phyloP scores from a whole-genome alignment of 345 rosid species.

The Acer yangbiense region DNA sequence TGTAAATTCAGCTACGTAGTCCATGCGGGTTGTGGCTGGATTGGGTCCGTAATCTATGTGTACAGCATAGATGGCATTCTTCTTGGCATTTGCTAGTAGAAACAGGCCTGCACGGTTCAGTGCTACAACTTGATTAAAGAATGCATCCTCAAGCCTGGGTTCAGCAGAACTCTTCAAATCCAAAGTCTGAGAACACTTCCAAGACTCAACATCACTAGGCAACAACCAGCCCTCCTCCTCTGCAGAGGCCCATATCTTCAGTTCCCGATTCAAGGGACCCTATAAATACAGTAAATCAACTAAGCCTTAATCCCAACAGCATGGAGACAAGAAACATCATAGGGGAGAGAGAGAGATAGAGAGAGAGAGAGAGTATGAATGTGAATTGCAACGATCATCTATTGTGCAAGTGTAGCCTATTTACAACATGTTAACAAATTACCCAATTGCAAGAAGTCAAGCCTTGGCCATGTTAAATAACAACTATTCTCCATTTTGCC shows the following conservation, averaged over 20 bases:
- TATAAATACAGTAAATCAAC: slow-evolving; percentile 23
- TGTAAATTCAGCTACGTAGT: slow-evolving; percentile 73
- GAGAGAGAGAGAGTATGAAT: background rate
- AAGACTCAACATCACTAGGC: slow-evolving; percentile 59
- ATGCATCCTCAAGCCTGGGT: slow-evolving; percentile 52
- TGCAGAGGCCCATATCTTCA: slow-evolving; percentile 64
- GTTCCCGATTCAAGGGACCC: slow-evolving; percentile 67
- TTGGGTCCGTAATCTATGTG: slow-evolving; percentile 66
- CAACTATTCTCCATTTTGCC: background rate
- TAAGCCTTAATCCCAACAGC: background rate
- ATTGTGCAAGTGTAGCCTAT: background rate
- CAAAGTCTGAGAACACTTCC: slow-evolving; percentile 65
- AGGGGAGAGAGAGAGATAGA: background rate
- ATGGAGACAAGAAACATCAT: background rate
- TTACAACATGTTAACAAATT: background rate
- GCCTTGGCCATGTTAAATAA: background rate
- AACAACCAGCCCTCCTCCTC: slow-evolving; percentile 75
- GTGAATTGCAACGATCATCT: background rate
- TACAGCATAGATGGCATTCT: slow-evolving; percentile 69
- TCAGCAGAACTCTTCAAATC: slow-evolving; percentile 61
- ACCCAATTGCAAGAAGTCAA: background rate
- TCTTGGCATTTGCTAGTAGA: slow-evolving; percentile 72
- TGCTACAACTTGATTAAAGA: slow-evolving; percentile 73
- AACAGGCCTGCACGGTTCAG: slow-evolving; percentile 58
- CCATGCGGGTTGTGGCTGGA: slow-evolving; percentile 67